Base-by-base conservation (phyloP, 768 basidiomycete genomes). In the Lactarius hatsudake region DNA sequence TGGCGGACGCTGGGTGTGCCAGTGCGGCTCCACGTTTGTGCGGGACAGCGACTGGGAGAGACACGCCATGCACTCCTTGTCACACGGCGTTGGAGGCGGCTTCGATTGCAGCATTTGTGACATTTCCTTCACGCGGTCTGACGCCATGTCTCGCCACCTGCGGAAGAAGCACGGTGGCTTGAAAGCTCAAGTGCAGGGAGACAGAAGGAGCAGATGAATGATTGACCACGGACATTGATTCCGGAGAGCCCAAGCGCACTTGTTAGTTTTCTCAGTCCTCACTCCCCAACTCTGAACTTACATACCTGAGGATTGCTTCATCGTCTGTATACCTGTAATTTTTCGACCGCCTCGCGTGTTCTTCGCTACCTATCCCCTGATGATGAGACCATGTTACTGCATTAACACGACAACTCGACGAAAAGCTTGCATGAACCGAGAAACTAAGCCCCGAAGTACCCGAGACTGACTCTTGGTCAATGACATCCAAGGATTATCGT, bases 21-120 rank as follows among this genome's bases (percentile, higher is more conserved):
- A 68, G 45, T 68, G 67, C 26, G 63, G 59, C 1, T 59, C 67
- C 23, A 64, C 59, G 20, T 68, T 68, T 36, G 63, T 60, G 54
- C 62, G 67, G 5, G 67, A 68, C 28, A 68, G 67, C 53, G 67
- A 68, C 26, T 68, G 67, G 67, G 63, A 64, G 42, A 63, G 67
- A 45, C 67, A 68, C 23, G 67, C 67, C 12, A 28, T 68, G 62
- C 62, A 64, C 30, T 63, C 67, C 5, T 36, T 63, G 40, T 59
- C 62, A 17, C 67, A 68, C 5, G 62, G 67, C 34, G 58, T 43
- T 15, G 59, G 63, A 42, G 67, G 67, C 6, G 63, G 63, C 1
- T 68, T 60, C 53, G 62, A 64, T 59, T 68, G 67, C 42, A 64
- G 9, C 34, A 54, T 68, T 30, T 68, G 67, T 20, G 67, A 64